Percentiles rank a stretch among this genome's conserved stretches.
phyloP scores from a whole-genome alignment of 495 filamentous ascomycete species.

The Podospora didyma region DNA sequence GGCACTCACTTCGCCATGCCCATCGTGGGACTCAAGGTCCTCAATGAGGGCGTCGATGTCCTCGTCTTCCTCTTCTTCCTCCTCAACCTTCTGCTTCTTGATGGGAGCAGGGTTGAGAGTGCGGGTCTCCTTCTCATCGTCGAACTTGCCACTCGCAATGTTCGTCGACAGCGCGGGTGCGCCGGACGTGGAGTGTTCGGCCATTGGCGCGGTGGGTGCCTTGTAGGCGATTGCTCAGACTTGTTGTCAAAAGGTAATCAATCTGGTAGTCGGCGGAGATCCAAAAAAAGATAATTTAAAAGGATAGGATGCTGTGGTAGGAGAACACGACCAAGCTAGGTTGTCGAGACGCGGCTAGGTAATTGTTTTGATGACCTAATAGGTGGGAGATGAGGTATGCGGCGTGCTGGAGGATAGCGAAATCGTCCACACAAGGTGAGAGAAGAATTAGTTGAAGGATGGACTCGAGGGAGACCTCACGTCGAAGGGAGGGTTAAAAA shows the following conservation, averaged over 20 bases:
- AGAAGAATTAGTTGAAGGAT: constrained; percentile 16
- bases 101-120: constrained; percentile 17
- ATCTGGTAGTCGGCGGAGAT: constrained; percentile 4
- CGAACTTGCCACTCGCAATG: constrained; percentile 52
- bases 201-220: constrained; percentile 37
- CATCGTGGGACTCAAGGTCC: constrained; percentile 76
- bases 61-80: constrained; percentile 64
- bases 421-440: constrained; percentile 21
- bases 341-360: constrained; percentile 18
- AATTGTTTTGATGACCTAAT: constrained; percentile 31
- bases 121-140: constrained; percentile 46
- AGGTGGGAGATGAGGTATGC: constrained; percentile 17
- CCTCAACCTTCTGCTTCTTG: constrained; percentile 35
- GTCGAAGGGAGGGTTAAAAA: constrained; percentile 37
- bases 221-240: constrained; percentile 11
- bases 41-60: constrained; percentile 80
- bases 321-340: constrained; percentile 13
- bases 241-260: constrained; percentile 3
- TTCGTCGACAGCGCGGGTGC: constrained; percentile 50
- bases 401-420: constrained; percentile 18
- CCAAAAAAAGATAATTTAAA: background rate
- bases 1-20: constrained; percentile 43
- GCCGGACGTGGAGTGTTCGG: constrained; percentile 40
- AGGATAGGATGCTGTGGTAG: constrained; percentile 3
- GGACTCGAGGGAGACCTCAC: constrained; percentile 35